phyloP scores from a whole-genome alignment of 495 filamentous ascomycete species.

The Penicillium egyptiacum region DNA sequence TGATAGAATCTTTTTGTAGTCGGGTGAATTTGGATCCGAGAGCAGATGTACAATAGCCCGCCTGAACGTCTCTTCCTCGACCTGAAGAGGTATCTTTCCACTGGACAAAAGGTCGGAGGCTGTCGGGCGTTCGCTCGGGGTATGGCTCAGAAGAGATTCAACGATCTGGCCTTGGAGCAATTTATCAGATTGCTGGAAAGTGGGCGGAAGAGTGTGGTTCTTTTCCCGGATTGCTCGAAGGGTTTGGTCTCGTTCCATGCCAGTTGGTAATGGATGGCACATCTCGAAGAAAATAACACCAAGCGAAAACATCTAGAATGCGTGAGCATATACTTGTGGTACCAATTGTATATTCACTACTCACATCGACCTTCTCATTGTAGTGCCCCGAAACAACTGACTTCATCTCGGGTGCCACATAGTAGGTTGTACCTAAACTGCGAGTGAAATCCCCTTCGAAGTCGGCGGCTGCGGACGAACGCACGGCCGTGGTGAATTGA shows the following conservation, averaged over 20 bases:
- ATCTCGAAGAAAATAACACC: slow-evolving; percentile 99
- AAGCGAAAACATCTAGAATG: slow-evolving; percentile 84
- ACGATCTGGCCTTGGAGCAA: slow-evolving; percentile 73
- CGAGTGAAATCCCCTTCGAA: slow-evolving; percentile 66
- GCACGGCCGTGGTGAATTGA: slow-evolving; percentile 60
- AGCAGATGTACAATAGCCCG: slow-evolving; percentile 73
- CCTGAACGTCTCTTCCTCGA: slow-evolving; percentile 87
- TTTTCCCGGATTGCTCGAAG: slow-evolving; percentile 68
- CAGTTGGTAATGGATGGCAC: slow-evolving; percentile 76
- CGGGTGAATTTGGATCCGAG: slow-evolving; percentile 78
- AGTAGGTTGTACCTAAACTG: slow-evolving; percentile 91
- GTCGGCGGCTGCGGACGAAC: slow-evolving; percentile 45
- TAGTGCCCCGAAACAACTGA: slow-evolving; percentile 70
- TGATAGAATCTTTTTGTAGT: slow-evolving; percentile 84
- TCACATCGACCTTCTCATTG: slow-evolving; percentile 88
- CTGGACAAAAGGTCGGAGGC: slow-evolving; percentile 81
- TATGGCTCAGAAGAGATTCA: slow-evolving; percentile 74
- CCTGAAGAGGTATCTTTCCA: slow-evolving; percentile 83
- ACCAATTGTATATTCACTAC: slow-evolving; percentile 25
- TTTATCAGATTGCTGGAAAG: slow-evolving; percentile 76
- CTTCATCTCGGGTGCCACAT: slow-evolving; percentile 90
- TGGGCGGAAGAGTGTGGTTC: slow-evolving; percentile 64
- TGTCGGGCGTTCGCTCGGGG: slow-evolving; percentile 78
- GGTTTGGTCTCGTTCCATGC: slow-evolving; percentile 84
- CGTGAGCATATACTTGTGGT: slow-evolving; percentile 11